Evolutionary conservation across 2,329 filamentous ascomycete genomes (phyloP), one percentile per base, ranked within the genome.

Genomic region (Didymella exigua): DNA sequence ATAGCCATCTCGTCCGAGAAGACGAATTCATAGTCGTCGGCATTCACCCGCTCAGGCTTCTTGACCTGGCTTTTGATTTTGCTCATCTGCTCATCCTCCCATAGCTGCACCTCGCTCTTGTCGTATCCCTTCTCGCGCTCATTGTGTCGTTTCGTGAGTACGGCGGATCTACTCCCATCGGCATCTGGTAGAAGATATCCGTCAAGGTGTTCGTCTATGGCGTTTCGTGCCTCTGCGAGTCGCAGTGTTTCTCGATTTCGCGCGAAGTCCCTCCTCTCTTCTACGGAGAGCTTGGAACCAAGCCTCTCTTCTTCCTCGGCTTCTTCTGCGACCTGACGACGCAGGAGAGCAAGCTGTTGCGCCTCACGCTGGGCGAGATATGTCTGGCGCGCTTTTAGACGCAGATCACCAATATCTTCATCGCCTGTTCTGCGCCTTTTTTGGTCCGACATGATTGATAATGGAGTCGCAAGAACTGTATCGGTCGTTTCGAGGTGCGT

Each of bases 321-420:
- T 73, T 99, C 95, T 65, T 98, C 93, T 0, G 86, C 86, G 2
- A 99, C 95, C 70, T 98, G 93, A 68, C 90, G 91, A 27, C 93
- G 86, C 44, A 99, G 77, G n/a, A 99, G 78, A 0, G 90, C 90
- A 14, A 99, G 77, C 56, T 91, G 86, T 74, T 98, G 91, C 0
- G 89, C 81, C 72, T 97, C 93, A 60, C 95, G 85, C 79, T 99
- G 98, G 75, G 92, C 91, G 26, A 99, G 81, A 70, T 99, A 99
- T 62, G 95, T 89, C 70, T 97, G 93, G 57, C 95, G 86, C 3
- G 93, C 96, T 27, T 91, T 85, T 68, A 95, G 82, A 36, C 95
- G 84, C 16, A 97, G 76, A 58, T 96, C 92, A 2, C 88, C 86
- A 72, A 96, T 52, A 43, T 71, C 65, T 30, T 65, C 64, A 19